Evolutionary conservation across 192 early-diverging fungal species (phyloP), one percentile per base, ranked within the genome.

Genomic region (Mortierella hygrophila): DNA sequence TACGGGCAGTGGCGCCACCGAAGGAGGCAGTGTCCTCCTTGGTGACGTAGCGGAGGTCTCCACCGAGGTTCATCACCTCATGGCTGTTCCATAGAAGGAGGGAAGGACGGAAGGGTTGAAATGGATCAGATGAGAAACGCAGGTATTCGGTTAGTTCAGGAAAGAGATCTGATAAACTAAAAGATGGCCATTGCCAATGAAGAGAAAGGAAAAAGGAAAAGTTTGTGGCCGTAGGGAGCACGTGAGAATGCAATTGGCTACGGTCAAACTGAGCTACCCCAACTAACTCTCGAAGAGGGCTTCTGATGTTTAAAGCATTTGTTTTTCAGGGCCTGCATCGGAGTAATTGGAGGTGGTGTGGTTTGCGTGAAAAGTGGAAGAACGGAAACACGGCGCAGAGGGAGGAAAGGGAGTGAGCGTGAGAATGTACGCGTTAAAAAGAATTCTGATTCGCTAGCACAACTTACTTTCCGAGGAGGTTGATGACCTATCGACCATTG

Each of bases 51-150:
- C 76, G 76, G 42, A 69, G 42, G 40, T 81, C 79, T 6, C 70
- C 63, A 2, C 72, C 69, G 16, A 87, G n/a, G 75, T 87, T 87
- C 85, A 87, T 87, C 26, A 87, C 52, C 55, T 87, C 85, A 37
- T 82, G 85, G 60, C 76, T 79, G 60, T 15, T 5, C 8, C 1
- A n/a, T 5, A 57, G n/a, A 32, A 15, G 35, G n/a, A 60, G 26
- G 15, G 49, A 65, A 15, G 15, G 69, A 21, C 9, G 0, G 26
- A 63, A 8, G 60, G 10, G 29, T n/a, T 63, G 2, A 63, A 6
- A 1, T 63, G 26, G 6, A 32, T 32, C 60, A 29, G 26, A 65
- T 65, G 5, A 52, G 49, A 52, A 16, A 52, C 0, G 49, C 5
- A 21, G 49, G 4, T 52, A 3, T 52, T 20, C 20, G 8, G 60